A percentile compares a stretch with the other conserved stretches of the same genome.
phyloP scores from a whole-genome alignment of 1,139 yeast species.

The Kurtzmaniella quercitrusa region DNA sequence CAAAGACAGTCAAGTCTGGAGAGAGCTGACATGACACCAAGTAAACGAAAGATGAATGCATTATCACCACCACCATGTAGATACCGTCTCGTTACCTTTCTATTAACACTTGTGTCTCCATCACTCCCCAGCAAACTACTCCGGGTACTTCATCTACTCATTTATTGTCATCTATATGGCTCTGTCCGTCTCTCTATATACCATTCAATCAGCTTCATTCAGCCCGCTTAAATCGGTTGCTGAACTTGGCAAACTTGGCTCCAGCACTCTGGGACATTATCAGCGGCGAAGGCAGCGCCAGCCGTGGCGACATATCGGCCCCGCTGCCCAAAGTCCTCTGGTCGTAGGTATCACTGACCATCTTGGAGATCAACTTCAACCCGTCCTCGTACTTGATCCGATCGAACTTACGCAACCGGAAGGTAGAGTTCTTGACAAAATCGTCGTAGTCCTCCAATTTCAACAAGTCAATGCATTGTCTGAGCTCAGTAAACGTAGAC shows the following conservation, averaged over 20 bases:
- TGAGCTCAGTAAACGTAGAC: slow-evolving; percentile 41
- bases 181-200: too few relatives aligned
- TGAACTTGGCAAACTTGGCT: slow-evolving; percentile 40
- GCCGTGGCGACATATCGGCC: slow-evolving; percentile 16
- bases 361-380: slow-evolving; percentile 30
- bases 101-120: slow-evolving; percentile 5
- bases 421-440: slow-evolving; percentile 33
- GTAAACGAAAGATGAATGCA: too few relatives aligned
- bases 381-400: slow-evolving; percentile 42
- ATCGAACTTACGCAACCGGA: slow-evolving; percentile 40
- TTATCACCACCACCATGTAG: too few relatives aligned
- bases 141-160: background rate
- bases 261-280: slow-evolving; percentile 27
- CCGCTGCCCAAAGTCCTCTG: slow-evolving; percentile 11
- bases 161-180: too few relatives aligned
- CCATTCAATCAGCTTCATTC: too few relatives aligned
- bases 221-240: slow-evolving; percentile 24
- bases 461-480: slow-evolving; percentile 42
- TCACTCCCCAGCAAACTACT: too few relatives aligned
- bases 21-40: too few relatives aligned
- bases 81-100: too few relatives aligned
- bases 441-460: slow-evolving; percentile 38
- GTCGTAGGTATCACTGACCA: slow-evolving; percentile 19
- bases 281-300: slow-evolving; percentile 20
- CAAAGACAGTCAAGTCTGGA: too few relatives aligned